A percentile compares a stretch with the other conserved stretches of the same genome.
These are phyloP conservation scores for Cytospora chrysosperma DNA, from an alignment of 2,329 filamentous ascomycete species.

Conservation along the genomic window DNA sequence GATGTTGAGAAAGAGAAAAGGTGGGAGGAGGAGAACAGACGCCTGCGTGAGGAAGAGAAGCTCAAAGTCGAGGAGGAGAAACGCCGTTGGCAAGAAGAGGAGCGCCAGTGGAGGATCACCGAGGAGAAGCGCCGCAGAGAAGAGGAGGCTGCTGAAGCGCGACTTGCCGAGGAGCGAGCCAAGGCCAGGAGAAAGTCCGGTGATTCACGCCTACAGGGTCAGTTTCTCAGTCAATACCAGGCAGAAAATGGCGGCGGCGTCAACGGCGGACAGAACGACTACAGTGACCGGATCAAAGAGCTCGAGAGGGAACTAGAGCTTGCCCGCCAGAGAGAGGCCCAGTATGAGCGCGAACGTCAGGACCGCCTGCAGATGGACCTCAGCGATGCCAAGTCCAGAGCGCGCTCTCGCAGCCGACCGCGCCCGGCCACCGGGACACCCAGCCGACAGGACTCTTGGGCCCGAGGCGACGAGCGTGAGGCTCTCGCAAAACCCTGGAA, in stretches of 20 bases:
- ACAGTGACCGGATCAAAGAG: slow-evolving; percentile 72
- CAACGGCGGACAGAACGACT: slow-evolving; percentile 43
- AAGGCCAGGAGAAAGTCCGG: slow-evolving; percentile 54
- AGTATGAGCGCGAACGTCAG: slow-evolving; percentile 60
- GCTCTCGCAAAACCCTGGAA: slow-evolving; percentile 57
- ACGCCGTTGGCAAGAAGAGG: slow-evolving; percentile 74
- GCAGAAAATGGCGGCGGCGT: slow-evolving; percentile 57
- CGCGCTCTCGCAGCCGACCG: slow-evolving; percentile 43
- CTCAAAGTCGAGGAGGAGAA: slow-evolving; percentile 65
- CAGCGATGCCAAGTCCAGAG: slow-evolving; percentile 34
- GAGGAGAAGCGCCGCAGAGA: slow-evolving; percentile 65
- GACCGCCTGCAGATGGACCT: slow-evolving; percentile 42
- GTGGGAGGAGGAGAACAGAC: slow-evolving; percentile 65
- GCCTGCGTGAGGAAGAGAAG: slow-evolving; percentile 59
- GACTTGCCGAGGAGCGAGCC: slow-evolving; percentile 64
- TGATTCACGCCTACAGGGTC: slow-evolving; percentile 71
- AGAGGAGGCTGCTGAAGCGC: slow-evolving; percentile 70
- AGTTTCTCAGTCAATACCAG: slow-evolving; percentile 85
- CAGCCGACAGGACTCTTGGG: slow-evolving; percentile 63
- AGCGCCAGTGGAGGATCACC: slow-evolving; percentile 72
- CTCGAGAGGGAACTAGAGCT: slow-evolving; percentile 71
- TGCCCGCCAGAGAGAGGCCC: slow-evolving; percentile 60
- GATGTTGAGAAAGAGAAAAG: slow-evolving; percentile 61
- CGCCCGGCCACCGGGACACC: slow-evolving; percentile 35
- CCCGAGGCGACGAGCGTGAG: slow-evolving; percentile 53